Evolutionary conservation across 176 grass and related monocot genomes (phyloP), one percentile per base, ranked within the genome.

Genomic region (Cenchrus fungigraminus): DNA sequence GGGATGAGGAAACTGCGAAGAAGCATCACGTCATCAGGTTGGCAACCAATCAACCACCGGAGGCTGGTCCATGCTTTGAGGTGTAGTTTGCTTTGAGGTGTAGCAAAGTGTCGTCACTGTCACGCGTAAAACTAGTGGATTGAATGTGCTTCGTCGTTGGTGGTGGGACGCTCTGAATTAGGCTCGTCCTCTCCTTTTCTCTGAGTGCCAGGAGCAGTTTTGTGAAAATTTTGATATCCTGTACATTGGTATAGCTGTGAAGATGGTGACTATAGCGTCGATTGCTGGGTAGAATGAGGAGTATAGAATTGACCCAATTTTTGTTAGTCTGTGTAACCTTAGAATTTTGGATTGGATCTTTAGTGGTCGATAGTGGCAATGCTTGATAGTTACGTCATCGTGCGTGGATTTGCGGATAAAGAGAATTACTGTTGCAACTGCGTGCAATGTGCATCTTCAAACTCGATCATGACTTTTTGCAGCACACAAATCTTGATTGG

Each of bases 41-140:
- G 46, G 71, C 46, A 14, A 72, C 69, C 12, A 68, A 37, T 32
- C 31, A 32, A 32, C 54, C 15, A 84, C 73, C 45, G 34, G 34
- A 37, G 53, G 47, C 54, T n/a, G 31, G 31, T 32, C 1, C 31
- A 32, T 32, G 31, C 40, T 43, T 89, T 58, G 82, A 25, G 22
- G 22, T 25, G 60, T 74, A 49, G 17, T 43, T 89, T 58, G 82
- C 68, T 74, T 84, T 60, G 79, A 89, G 87, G 40, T 42, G 50
- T 67, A 74, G 63, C 64, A 9, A 46, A 68, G 17, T 56, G 54
- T 57, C 31, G 16, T 76, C 52, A 56, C 52, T 16, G 12, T 45
- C 12, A 8, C 46, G n/a, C 70, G 70, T 29, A 40, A 42, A 42
- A 70, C 54, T 44, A 77, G 54, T 78, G 44, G 19, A 25, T 51